A percentile compares a stretch with the other conserved stretches of the same genome.
These are phyloP conservation scores for Luffa aegyptiaca DNA, from an alignment of 306 rosid species.

Conservation along the genomic window DNA sequence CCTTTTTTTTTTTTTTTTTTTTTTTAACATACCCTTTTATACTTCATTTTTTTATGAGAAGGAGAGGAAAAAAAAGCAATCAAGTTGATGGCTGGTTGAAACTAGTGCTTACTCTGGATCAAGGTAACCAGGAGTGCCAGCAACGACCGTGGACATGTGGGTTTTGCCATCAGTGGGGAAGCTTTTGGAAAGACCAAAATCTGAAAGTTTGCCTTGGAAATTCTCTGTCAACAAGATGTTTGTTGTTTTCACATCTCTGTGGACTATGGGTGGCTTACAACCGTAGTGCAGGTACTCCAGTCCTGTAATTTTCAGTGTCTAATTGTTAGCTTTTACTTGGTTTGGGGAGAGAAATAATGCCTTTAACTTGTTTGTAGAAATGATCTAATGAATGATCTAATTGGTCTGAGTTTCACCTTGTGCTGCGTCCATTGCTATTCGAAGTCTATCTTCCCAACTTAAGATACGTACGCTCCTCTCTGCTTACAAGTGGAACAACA, in stretches of 20 bases:
- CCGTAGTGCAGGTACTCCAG: constrained; percentile 47
- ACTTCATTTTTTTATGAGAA: not conserved
- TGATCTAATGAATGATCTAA: not conserved
- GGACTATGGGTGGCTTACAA: constrained; percentile 33
- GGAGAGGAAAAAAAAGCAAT: not conserved
- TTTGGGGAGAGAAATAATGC: not conserved
- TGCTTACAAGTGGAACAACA: not conserved
- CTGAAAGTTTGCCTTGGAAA: constrained; percentile 22
- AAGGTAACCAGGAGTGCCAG: constrained; percentile 26
- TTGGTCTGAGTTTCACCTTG: constrained; percentile 16
- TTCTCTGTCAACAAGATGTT: constrained; percentile 26
- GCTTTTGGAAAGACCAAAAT: constrained; percentile 30
- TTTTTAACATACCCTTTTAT: not conserved
- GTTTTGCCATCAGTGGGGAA: constrained; percentile 9
- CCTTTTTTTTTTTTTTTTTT: not conserved
- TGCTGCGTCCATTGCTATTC: constrained; percentile 30
- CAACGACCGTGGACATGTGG: constrained; percentile 20
- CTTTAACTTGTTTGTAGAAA: not conserved
- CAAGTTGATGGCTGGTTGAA: not conserved
- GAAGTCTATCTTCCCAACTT: constrained; percentile 30
- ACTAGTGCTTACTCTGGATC: constrained; percentile 20
- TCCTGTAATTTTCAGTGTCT: constrained; percentile 22
- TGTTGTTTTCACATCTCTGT: constrained; percentile 27
- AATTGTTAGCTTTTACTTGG: not conserved
- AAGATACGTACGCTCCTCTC: constrained; percentile 5